Percentiles rank a stretch among this genome's conserved stretches.
phyloP scores from a whole-genome alignment of 345 rosid genomes.

The Linum trigynum region DNA sequence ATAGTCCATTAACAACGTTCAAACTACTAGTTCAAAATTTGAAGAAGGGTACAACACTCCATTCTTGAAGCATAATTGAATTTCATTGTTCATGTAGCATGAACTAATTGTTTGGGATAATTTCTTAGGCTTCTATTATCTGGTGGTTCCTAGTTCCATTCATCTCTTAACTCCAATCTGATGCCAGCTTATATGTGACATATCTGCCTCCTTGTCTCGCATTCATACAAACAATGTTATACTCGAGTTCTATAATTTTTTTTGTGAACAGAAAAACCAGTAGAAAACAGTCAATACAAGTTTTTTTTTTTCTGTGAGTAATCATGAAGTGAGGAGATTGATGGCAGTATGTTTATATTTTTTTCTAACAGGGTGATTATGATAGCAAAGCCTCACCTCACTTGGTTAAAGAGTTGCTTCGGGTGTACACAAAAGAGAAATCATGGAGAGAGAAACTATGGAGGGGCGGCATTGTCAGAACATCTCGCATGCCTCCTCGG shows the following conservation, averaged over 20 bases:
- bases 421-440: constrained; percentile 62
- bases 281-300: background rate
- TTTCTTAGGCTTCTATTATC: background rate
- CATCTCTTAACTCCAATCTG: background rate
- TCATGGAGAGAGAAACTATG: constrained; percentile 72
- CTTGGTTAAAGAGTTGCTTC: constrained; percentile 65
- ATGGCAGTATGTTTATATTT: constrained; percentile 10
- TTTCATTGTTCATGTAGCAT: background rate
- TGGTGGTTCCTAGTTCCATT: background rate
- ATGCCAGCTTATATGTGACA: background rate
- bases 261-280: background rate
- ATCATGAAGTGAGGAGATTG: background rate
- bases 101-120: too few species aligned
- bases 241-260: background rate
- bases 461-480: constrained; percentile 67
- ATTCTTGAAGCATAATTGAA: too few species aligned
- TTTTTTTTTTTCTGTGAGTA: too few species aligned
- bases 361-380: constrained; percentile 32
- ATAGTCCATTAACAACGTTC: background rate
- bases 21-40: background rate
- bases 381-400: constrained; percentile 46
- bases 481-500: constrained; percentile 61
- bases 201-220: background rate
- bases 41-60: background rate
- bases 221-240: background rate